phyloP scores from a whole-genome alignment of 2,329 filamentous ascomycete species.

The Magnaporthiopsis poae region DNA sequence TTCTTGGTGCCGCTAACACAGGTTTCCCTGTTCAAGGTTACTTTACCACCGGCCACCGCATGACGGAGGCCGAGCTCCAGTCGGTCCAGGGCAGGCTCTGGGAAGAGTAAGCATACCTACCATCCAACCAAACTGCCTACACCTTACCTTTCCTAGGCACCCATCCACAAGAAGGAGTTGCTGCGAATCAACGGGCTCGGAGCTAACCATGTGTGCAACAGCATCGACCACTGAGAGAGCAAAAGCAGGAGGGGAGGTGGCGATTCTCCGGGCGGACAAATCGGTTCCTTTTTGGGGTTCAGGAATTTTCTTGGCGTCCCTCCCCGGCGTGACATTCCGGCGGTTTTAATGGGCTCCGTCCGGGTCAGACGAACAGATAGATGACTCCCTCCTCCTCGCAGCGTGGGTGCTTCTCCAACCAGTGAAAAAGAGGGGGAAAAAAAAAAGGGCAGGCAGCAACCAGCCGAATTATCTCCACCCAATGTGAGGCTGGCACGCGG shows the following conservation, averaged over 20 bases:
- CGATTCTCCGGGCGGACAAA: neutral
- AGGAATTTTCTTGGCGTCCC: neutral
- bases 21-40: conserved; percentile 37
- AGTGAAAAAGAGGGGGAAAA: neutral
- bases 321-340: neutral
- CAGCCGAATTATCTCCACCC: neutral
- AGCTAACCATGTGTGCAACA: conserved; percentile 19
- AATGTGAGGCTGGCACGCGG: neutral
- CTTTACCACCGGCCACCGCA: conserved; percentile 80
- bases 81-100: conserved; percentile 83
- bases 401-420: no score
- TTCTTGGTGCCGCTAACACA: neutral
- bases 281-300: neutral
- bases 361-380: neutral
- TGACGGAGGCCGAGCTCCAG: conserved; percentile 76
- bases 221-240: conserved; percentile 17
- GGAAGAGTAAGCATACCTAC: conserved; percentile 59
- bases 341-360: neutral
- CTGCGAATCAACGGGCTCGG: conserved; percentile 12
- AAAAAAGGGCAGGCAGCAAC: neutral
- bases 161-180: conserved; percentile 1
- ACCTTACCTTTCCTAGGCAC: no score
- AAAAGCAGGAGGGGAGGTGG: neutral
- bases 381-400: neutral
- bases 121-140: no score